These are phyloP conservation scores for Penicillium turbatum DNA, from an alignment of 495 filamentous ascomycete genomes.

Conservation along the genomic window DNA sequence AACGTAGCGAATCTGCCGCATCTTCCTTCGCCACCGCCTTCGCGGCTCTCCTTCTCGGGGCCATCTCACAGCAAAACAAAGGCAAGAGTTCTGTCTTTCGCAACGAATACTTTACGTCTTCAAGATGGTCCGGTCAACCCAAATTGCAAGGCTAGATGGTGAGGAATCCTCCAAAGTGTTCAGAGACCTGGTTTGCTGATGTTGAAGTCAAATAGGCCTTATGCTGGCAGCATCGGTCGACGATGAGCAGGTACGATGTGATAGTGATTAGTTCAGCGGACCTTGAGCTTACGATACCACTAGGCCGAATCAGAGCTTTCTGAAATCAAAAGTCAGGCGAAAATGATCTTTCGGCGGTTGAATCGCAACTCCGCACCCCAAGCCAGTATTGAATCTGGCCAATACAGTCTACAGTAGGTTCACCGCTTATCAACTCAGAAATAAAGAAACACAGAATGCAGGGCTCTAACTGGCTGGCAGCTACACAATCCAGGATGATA, in stretches of 20 bases:
- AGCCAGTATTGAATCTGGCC: slow-evolving; percentile 83
- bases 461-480: slow-evolving; percentile 36
- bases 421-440: not conserved
- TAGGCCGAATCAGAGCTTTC: slow-evolving; percentile 70
- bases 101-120: not conserved
- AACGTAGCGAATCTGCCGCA: slow-evolving; percentile 28
- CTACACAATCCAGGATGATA: slow-evolving; percentile 76
- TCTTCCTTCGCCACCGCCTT: slow-evolving; percentile 30
- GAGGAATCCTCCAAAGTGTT: slow-evolving; percentile 19
- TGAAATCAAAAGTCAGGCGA: slow-evolving; percentile 86
- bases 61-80: slow-evolving; percentile 32
- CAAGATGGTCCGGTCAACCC: slow-evolving; percentile 90
- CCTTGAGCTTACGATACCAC: not conserved
- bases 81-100: not conserved
- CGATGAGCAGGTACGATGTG: slow-evolving; percentile 63
- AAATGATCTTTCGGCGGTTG: slow-evolving; percentile 81
- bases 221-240: slow-evolving; percentile 94
- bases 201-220: slow-evolving; percentile 56
- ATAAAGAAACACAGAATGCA: not conserved
- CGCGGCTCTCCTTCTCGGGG: slow-evolving; percentile 14
- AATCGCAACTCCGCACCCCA: slow-evolving; percentile 84
- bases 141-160: slow-evolving; percentile 94
- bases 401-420: slow-evolving; percentile 81
- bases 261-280: not conserved
- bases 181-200: slow-evolving; percentile 22